Conservation (phyloP, 2,329 filamentous ascomycete genomes). For the Pseudogymnoascus sp. region DNA sequence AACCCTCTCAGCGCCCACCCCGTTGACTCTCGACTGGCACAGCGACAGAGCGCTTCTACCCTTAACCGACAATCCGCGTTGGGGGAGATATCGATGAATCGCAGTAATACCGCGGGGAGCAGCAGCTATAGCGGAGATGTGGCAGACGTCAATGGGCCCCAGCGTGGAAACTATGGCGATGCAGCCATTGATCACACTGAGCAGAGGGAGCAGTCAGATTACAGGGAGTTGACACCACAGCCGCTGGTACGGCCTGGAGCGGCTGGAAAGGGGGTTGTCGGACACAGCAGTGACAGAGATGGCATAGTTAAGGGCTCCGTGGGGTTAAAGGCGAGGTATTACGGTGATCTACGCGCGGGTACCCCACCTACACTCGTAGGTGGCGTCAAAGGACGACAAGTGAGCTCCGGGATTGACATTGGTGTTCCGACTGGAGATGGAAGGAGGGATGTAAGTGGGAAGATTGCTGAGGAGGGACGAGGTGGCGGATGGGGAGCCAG, state of each 20-base stretch:
- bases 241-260: neutral
- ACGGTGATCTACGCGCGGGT: slow-evolving; percentile 48
- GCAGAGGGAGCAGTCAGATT: neutral
- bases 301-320: neutral
- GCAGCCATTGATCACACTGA: neutral
- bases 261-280: neutral
- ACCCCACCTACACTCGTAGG: slow-evolving; percentile 50
- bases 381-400: slow-evolving; percentile 35
- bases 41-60: neutral
- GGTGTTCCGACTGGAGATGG: slow-evolving; percentile 28
- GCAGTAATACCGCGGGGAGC: neutral
- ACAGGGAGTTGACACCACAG: neutral
- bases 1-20: slow-evolving; percentile 10
- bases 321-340: slow-evolving; percentile 39
- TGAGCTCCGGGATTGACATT: slow-evolving; percentile 54
- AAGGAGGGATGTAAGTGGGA: slow-evolving; percentile 63
- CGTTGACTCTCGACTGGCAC: neutral
- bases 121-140: slow-evolving; percentile 1
- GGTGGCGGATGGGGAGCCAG: slow-evolving; percentile 26
- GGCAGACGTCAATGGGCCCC: neutral
- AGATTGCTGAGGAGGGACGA: slow-evolving; percentile 62
- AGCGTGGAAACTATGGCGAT: neutral
- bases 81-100: slow-evolving; percentile 3
- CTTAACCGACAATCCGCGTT: neutral
- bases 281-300: slow-evolving; percentile 5